Evolutionary conservation across 176 grass and related monocot species (phyloP), one percentile per base, ranked within the genome.

Genomic region (Guadua angustifolia): DNA sequence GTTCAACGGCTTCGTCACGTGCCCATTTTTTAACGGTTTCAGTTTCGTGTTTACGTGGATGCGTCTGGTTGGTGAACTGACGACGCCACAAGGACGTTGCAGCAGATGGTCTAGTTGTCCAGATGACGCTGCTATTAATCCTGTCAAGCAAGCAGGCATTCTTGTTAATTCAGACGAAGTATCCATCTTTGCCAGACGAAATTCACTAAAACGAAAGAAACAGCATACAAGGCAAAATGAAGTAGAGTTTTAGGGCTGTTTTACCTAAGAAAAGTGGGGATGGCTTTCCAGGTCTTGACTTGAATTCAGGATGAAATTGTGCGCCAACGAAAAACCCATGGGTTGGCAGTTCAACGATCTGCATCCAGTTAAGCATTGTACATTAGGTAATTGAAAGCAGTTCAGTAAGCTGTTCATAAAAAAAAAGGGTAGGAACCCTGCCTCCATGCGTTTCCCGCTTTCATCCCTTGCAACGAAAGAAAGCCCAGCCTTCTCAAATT

Each of bases 241-340:
- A 26, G 9, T 32, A 26, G 9, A n/a, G 50, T 61, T 45, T 22
- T 53, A 15, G 56, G 52, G 52, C 55, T 69, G 69, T 6, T 66
- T 89, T 94, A 94, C 97, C 97, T 89, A 89, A 79, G 91, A 99
- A 99, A 79, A 99, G 89, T 25, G 97, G 82, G 55, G 91, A 95
- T 52, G 97, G 93, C 9, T 94, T 96, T 82, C 93, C 91, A 49
- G 97, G 93, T 79, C 93, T 88, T 43, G 97, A 99, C 42, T 90
- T 94, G 72, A 94, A 99, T 88, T 99, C 97, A 35, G 97, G 97
- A 59, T 99, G 97, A 93, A 99, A 99, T 64, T 99, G 97, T 33
- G 79, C 75, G 0, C 97, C 97, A 16, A 96, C 78, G 65, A 92
- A 99, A 58, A 87, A 99, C 14, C 71, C 92, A 82, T 99, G 97